These are phyloP conservation scores for Talaromyces marneffei DNA, from an alignment of 2,329 filamentous ascomycete species.

Conservation along the genomic window DNA sequence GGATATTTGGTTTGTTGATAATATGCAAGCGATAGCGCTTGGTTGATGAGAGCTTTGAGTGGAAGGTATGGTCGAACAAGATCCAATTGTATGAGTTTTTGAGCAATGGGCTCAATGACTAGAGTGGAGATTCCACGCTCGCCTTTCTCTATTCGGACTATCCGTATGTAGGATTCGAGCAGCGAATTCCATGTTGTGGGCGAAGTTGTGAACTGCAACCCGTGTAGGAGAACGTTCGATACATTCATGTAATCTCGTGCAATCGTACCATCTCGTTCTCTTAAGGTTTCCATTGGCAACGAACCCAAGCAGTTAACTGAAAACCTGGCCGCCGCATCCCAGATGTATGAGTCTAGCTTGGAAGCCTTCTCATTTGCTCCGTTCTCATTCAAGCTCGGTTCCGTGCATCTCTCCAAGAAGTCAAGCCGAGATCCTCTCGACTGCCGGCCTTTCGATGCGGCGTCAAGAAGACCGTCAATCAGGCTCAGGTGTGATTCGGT, in stretches of 20 bases:
- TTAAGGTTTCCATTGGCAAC: slow-evolving; percentile 34
- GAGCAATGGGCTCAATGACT: slow-evolving; percentile 66
- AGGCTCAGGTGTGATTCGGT: slow-evolving; percentile 25
- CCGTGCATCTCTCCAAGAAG: slow-evolving; percentile 34
- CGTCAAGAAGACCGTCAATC: slow-evolving; percentile 27
- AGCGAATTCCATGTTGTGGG: slow-evolving; percentile 45
- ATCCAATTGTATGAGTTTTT: slow-evolving; percentile 38
- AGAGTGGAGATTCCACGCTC: slow-evolving; percentile 61
- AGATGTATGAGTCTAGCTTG: slow-evolving; percentile 25
- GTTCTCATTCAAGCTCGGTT: slow-evolving; percentile 20
- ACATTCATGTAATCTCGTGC: slow-evolving; percentile 63
- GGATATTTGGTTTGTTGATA: slow-evolving; percentile 14
- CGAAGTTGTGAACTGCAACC: slow-evolving; percentile 35
- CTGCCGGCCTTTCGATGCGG: slow-evolving; percentile 29
- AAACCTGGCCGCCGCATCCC: slow-evolving; percentile 31
- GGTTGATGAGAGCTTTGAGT: slow-evolving; percentile 27
- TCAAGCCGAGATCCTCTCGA: slow-evolving; percentile 35
- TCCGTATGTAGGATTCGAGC: slow-evolving; percentile 52
- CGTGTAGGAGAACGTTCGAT: slow-evolving; percentile 60
- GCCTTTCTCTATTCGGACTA: slow-evolving; percentile 58
- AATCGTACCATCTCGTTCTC: slow-evolving; percentile 49
- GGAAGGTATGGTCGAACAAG: slow-evolving; percentile 31
- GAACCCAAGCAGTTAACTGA: slow-evolving; percentile 37
- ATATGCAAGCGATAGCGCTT: slow-evolving; percentile 33
- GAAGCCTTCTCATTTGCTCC: slow-evolving; percentile 13